Percentiles rank a stretch among this genome's conserved stretches.
Conservation (phyloP, 805 yeast species). For the Ogataea parapolymorpha region DNA sequence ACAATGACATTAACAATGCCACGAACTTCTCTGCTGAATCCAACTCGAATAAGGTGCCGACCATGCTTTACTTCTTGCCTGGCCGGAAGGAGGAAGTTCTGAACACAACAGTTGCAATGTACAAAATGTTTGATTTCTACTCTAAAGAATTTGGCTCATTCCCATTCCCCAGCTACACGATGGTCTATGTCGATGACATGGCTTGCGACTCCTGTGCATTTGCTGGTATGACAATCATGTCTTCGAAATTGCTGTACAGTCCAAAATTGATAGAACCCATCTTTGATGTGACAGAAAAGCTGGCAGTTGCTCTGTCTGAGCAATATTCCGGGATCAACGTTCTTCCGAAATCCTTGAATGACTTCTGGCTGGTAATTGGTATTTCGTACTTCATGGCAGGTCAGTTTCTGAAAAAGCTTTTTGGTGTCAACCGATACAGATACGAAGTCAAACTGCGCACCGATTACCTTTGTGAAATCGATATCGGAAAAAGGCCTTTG, state of each 20-base stretch:
- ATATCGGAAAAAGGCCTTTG: constrained; percentile 77
- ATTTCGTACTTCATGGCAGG: constrained; percentile 79
- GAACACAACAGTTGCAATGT: constrained; percentile 74
- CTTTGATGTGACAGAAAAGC: constrained; percentile 59
- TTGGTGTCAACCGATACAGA: constrained; percentile 83
- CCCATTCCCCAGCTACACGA: constrained; percentile 79
- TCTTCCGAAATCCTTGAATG: constrained; percentile 73
- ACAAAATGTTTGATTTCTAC: constrained; percentile 76
- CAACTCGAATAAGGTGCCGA: constrained; percentile 42
- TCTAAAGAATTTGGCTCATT: constrained; percentile 89
- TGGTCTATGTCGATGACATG: constrained; percentile 67
- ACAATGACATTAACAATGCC: constrained; percentile 31
- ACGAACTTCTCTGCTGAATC: constrained; percentile 13
- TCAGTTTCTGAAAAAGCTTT: constrained; percentile 61
- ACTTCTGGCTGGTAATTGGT: constrained; percentile 88
- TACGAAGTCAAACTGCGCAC: constrained; percentile 63
- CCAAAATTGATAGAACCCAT: constrained; percentile 76
- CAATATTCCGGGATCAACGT: constrained; percentile 96
- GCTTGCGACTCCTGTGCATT: constrained; percentile 54
- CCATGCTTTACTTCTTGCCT: constrained; percentile 62
- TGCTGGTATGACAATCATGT: constrained; percentile 67
- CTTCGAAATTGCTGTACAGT: constrained; percentile 64
- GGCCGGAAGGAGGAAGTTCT: constrained; percentile 52
- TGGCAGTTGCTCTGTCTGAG: constrained; percentile 69
- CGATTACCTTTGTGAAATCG: constrained; percentile 67